Percentiles rank a stretch among this genome's conserved stretches.
Conservation (phyloP, 2,329 filamentous ascomycete species). For the Cladosporium sp. region DNA sequence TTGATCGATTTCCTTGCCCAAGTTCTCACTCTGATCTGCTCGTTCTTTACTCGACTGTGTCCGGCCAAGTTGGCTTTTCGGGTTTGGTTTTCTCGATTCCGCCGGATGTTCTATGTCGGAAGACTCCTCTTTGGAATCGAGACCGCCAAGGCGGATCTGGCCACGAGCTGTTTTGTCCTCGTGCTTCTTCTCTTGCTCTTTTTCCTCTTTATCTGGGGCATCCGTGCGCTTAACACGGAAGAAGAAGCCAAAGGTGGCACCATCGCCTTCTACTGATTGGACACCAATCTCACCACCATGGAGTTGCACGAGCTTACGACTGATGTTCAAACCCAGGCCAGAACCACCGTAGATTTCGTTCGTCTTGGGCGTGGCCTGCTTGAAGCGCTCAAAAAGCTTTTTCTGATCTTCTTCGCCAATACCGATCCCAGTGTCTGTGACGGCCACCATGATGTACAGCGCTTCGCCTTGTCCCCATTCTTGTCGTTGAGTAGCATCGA, state of each 20-base stretch:
- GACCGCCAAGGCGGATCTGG: constrained; percentile 1
- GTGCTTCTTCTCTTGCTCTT: background rate
- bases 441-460: constrained; percentile 42
- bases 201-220: constrained; percentile 3
- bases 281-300: constrained; percentile 46
- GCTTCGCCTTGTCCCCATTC: constrained; percentile 40
- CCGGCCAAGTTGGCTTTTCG: background rate
- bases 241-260: constrained; percentile 44
- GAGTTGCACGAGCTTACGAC: constrained; percentile 40
- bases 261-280: constrained; percentile 32
- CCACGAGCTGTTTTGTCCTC: background rate
- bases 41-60: constrained; percentile 16
- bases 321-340: constrained; percentile 44
- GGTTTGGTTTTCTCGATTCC: background rate
- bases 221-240: constrained; percentile 16
- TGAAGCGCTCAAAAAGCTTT: constrained; percentile 41
- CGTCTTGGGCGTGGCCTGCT: constrained; percentile 33
- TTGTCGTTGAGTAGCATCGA: constrained; percentile 37
- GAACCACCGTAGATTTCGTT: constrained; percentile 40
- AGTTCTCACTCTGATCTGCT: constrained; percentile 29
- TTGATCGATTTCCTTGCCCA: constrained; percentile 28
- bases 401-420: constrained; percentile 38
- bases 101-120: background rate
- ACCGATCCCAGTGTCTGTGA: constrained; percentile 40
- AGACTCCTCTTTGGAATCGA: constrained; percentile 3